phyloP scores from a whole-genome alignment of 306 rosid genomes.

The Casuarina glauca region DNA sequence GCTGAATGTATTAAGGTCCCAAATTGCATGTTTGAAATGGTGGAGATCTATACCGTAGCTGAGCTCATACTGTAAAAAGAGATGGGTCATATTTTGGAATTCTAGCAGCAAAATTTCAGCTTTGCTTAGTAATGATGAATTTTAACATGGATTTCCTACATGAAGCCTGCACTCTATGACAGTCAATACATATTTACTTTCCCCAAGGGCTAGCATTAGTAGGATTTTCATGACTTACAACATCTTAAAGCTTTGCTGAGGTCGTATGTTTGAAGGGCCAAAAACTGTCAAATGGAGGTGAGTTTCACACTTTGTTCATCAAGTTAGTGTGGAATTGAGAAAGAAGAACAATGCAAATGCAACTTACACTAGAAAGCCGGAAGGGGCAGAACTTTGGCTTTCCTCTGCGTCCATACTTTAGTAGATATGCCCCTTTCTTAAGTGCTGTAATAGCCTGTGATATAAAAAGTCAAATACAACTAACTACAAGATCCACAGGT shows the following conservation, averaged over 20 bases:
- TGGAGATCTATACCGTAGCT: neutral
- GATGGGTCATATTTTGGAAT: constrained; percentile 11
- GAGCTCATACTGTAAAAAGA: constrained; percentile 29
- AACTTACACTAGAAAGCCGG: constrained; percentile 88
- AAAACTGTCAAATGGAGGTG: neutral
- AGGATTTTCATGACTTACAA: neutral
- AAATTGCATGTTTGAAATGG: constrained; percentile 16
- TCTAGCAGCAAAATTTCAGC: constrained; percentile 18
- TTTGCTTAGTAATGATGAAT: constrained; percentile 1
- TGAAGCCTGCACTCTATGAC: constrained; percentile 11
- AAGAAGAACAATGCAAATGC: constrained; percentile 16
- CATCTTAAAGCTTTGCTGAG: neutral
- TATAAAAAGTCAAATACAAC: constrained; percentile 16
- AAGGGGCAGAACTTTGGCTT: constrained; percentile 97
- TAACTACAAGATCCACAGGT: neutral
- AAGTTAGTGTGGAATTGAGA: constrained; percentile 11
- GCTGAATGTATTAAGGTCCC: constrained; percentile 1
- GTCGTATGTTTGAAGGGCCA: neutral
- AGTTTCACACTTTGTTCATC: constrained; percentile 13
- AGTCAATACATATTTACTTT: neutral
- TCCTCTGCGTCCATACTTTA: constrained; percentile 94
- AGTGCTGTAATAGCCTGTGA: constrained; percentile 81
- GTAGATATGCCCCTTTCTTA: constrained; percentile 87
- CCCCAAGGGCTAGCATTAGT: neutral
- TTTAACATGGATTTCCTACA: constrained; percentile 15